Percentiles rank a stretch among this genome's conserved stretches.
These are phyloP conservation scores for Globisporangium cystogenes DNA, from an alignment of 352 stramenopile genomes.

Conservation along the genomic window DNA sequence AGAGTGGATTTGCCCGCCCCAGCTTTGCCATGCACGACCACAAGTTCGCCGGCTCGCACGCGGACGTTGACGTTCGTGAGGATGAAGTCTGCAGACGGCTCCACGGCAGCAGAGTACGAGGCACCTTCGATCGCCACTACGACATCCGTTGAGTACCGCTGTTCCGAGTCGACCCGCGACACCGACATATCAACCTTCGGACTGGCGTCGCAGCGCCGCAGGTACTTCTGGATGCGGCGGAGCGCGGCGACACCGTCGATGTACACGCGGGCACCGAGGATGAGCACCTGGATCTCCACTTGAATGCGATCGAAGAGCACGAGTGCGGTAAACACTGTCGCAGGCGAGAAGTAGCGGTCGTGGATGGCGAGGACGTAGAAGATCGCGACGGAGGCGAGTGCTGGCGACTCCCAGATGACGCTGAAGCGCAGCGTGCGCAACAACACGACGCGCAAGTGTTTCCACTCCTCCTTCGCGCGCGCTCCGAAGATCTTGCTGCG, in stretches of 20 bases:
- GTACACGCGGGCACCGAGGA: slow-evolving; percentile 10
- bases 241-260: too few species aligned
- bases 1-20: slow-evolving; percentile 37
- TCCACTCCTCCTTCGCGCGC: slow-evolving; percentile 23
- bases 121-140: too few species aligned
- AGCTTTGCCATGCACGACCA: slow-evolving; percentile 33
- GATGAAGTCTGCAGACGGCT: neutral
- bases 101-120: too few species aligned
- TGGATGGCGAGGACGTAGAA: slow-evolving; percentile 24
- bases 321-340: slow-evolving; percentile 1
- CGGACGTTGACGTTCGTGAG: slow-evolving; percentile 23
- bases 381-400: slow-evolving; percentile 27
- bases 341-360: slow-evolving; percentile 4
- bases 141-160: too few species aligned
- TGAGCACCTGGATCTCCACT: slow-evolving; percentile 23
- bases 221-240: slow-evolving; percentile 9
- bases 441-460: slow-evolving; percentile 17
- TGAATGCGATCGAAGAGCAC: too few species aligned
- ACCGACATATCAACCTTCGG: neutral
- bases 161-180: too few species aligned
- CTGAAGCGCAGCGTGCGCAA: slow-evolving; percentile 28
- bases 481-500: slow-evolving; percentile 29
- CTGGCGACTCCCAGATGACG: slow-evolving; percentile 28
- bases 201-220: slow-evolving; percentile 7
- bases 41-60: slow-evolving; percentile 23